Conservation (phyloP, 495 filamentous ascomycete genomes). For the Daldinia caldariorum region DNA sequence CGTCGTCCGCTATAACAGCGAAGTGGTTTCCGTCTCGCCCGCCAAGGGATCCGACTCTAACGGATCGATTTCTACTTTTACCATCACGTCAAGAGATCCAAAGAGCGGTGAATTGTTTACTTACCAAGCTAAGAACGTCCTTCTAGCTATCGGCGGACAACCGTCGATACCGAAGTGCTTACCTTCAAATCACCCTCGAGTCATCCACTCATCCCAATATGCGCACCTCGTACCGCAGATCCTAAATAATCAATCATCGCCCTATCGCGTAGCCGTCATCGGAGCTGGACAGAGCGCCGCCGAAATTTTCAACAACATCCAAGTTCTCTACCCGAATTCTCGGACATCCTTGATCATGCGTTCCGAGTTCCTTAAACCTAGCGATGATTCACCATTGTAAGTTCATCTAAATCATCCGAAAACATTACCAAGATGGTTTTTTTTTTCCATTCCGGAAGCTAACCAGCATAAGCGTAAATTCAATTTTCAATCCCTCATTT, state of each 20-base stretch:
- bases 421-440: no score
- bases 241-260: slow-evolving; percentile 63
- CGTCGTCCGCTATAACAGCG: slow-evolving; percentile 78
- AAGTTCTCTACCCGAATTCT: slow-evolving; percentile 83
- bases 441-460: neutral
- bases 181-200: slow-evolving; percentile 66
- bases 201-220: slow-evolving; percentile 93
- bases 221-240: slow-evolving; percentile 68
- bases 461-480: slow-evolving; percentile 76
- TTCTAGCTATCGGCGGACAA: slow-evolving; percentile 85
- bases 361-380: slow-evolving; percentile 81
- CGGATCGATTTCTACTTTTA: slow-evolving; percentile 60
- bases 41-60: slow-evolving; percentile 47
- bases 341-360: slow-evolving; percentile 79
- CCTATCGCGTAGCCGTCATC: slow-evolving; percentile 81
- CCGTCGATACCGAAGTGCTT: slow-evolving; percentile 77
- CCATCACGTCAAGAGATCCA: slow-evolving; percentile 54
- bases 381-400: slow-evolving; percentile 95
- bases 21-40: slow-evolving; percentile 72
- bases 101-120: slow-evolving; percentile 49
- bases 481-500: slow-evolving; percentile 89
- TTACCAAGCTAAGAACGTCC: slow-evolving; percentile 75
- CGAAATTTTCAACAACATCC: slow-evolving; percentile 92
- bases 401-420: slow-evolving; percentile 43
- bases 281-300: slow-evolving; percentile 93